Evolutionary conservation across 495 filamentous ascomycete species (phyloP), one percentile per base, ranked within the genome.

Genomic region (Daldinia caldariorum): DNA sequence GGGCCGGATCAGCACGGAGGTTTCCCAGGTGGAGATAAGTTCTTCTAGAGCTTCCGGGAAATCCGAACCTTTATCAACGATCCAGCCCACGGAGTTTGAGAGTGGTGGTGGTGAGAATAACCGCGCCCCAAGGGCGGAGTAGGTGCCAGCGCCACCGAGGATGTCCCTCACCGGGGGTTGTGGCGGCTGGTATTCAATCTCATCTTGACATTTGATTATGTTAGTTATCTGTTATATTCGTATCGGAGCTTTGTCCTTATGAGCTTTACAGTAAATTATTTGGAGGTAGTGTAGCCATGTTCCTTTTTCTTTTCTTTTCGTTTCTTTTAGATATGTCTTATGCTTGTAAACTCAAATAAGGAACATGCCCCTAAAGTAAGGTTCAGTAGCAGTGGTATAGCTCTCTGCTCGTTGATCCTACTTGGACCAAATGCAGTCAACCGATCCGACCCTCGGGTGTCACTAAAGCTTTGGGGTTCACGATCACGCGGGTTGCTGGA

Each of bases 1-100:
- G 56, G 87, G 81, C 35, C 94, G 86, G 61, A 97, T 81, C 14
- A 90, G 63, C 56, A 87, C 89, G 5, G 86, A 84, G 7, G 94
- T 97, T 13, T 87, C 80, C 91, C 95, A 97, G 20, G 85, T 81
- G 29, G 83, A 76, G 66, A 99, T 87, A 4, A 83, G 79, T 12
- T 83, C 73, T 51, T 88, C 84, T 38, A 95, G 82, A 22, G 86
- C 79, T 1, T 80, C 37, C 0, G 94, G 93, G 69, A 98, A 97
- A 80, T 99, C 95, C 20, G 85, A 87, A 47, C 95, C 95, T 64
- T 87, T 85, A 79, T 99, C 95, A 35, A 99, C 88, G 63, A 97
- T 91, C 93, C 94, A 97, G 66, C 92, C 94, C 22, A 97, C 86
- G 1, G 83, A 79, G 8, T 68, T 73, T 45, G 89, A 86, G 13